Evolutionary conservation across 2,329 filamentous ascomycete genomes (phyloP).

Genomic region (Nakataea oryzae): DNA sequence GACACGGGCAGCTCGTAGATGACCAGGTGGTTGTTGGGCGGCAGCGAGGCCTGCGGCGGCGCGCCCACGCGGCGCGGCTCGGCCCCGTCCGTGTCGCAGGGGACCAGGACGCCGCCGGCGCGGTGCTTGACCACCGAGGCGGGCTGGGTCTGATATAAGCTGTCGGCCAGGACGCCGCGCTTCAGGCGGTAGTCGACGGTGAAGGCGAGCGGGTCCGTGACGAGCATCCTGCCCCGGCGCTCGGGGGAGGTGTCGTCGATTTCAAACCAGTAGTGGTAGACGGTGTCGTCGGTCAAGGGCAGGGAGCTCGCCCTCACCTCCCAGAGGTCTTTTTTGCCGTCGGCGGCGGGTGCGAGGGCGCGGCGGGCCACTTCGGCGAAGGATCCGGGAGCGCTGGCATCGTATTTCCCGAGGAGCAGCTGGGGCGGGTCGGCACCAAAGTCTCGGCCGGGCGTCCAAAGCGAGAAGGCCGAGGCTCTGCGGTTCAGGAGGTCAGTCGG

Average conservation of each 20-base stretch:
- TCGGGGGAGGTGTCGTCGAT: slow-evolving; percentile 8
- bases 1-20: slow-evolving; percentile 15
- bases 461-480: slow-evolving; percentile 8
- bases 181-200: slow-evolving; percentile 11
- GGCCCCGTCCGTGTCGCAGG: slow-evolving; percentile 11
- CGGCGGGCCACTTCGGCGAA: slow-evolving; percentile 8
- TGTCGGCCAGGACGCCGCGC: background rate
- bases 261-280: slow-evolving; percentile 14
- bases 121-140: slow-evolving; percentile 11
- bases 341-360: slow-evolving; percentile 27
- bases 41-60: slow-evolving; percentile 3
- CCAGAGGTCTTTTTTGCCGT: slow-evolving; percentile 28
- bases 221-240: slow-evolving; percentile 1
- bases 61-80: slow-evolving; percentile 3
- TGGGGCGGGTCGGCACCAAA: slow-evolving; percentile 3
- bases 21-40: slow-evolving; percentile 14
- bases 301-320: slow-evolving; percentile 20
- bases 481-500: slow-evolving; percentile 9
- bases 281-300: slow-evolving; percentile 6
- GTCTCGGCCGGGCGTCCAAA: slow-evolving; percentile 12
- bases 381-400: background rate
- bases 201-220: slow-evolving; percentile 14
- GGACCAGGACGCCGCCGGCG: slow-evolving; percentile 8
- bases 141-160: slow-evolving; percentile 8
- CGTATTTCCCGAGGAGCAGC: slow-evolving; percentile 10